Evolutionary conservation across 2,329 filamentous ascomycete species (phyloP), one percentile per base, ranked within the genome.

Genomic region (Penicillium sp.): DNA sequence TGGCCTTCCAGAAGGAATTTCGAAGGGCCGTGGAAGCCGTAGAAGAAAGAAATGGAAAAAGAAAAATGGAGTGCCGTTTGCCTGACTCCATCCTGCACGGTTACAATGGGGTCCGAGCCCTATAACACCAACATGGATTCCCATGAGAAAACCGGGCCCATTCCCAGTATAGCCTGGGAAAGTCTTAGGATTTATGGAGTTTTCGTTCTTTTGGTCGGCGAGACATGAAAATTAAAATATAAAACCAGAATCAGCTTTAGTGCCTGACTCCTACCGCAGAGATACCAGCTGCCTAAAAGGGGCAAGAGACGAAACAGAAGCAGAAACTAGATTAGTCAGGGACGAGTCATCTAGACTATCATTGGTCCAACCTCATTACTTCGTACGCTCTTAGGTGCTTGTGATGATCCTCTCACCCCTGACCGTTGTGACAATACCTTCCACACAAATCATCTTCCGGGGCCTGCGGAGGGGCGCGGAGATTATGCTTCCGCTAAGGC

Each of bases 1-100:
- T 53, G 57, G 60, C 55, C 53, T 55, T 42, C 63, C 58, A 64
- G 63, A 66, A 66, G 63, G 56, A 37, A 47, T 59, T 61, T 62
- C 49, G 61, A 64, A 65, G 61, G 47, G 31, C 42, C 33, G 31
- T 64, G 41, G 54, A 62, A 62, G 51, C 43, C 48, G 37, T 49
- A 14, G 46, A 49, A 49, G 46, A 7, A 35, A 45, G 26, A 42
- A 42, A 25, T 3, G 27, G 29, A 33, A 41, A 46, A 6, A 25
- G 47, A 45, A 54, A 54, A 37, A 40, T 31, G 49, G 56, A 44
- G 48, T 31, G 27, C 50, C 42, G 53, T 57, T 51, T 57, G 51
- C 58, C 50, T 46, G 48, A 25, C 56, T 53, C 55, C 55, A 56
- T 61, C 46, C 48, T 61, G 59, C 56, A 62, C 56, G 55, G 56